Conservation (phyloP, 768 basidiomycete genomes). For the Termitomyces eurrhizus region DNA sequence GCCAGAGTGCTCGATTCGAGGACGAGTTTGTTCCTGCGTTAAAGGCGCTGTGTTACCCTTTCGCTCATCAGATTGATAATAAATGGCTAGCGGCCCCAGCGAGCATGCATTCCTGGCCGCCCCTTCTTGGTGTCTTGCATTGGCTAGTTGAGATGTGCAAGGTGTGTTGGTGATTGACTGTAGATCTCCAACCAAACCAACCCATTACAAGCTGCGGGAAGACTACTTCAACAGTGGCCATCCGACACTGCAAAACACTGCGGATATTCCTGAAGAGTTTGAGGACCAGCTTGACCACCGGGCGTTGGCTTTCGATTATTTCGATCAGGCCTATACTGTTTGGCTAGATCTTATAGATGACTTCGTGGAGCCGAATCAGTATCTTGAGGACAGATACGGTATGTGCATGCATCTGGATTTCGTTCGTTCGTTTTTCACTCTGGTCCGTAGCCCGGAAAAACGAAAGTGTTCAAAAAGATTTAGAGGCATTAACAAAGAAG, state of each 20-base stretch:
- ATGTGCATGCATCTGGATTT: slow-evolving; percentile 14
- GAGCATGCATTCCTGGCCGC: slow-evolving; percentile 90
- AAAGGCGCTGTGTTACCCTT: slow-evolving; percentile 79
- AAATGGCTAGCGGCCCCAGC: slow-evolving; percentile 89
- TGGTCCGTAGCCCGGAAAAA: slow-evolving; percentile 58
- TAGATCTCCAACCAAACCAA: slow-evolving; percentile 21
- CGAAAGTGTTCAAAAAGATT: slow-evolving; percentile 57
- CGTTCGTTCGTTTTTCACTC: slow-evolving; percentile 3
- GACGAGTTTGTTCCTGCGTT: slow-evolving; percentile 81
- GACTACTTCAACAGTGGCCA: slow-evolving; percentile 60
- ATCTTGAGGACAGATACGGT: slow-evolving; percentile 79
- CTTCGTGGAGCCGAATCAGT: slow-evolving; percentile 65
- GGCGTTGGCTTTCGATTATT: slow-evolving; percentile 76
- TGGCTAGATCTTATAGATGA: slow-evolving; percentile 69
- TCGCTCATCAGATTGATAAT: slow-evolving; percentile 69
- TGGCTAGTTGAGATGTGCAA: slow-evolving; percentile 89
- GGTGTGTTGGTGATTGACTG: slow-evolving; percentile 40
- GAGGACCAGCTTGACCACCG: slow-evolving; percentile 70
- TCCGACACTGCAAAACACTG: slow-evolving; percentile 61
- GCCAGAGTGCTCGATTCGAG: slow-evolving; percentile 52
- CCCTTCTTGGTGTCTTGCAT: slow-evolving; percentile 81
- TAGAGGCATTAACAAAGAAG: slow-evolving; percentile 53
- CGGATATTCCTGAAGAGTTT: slow-evolving; percentile 68
- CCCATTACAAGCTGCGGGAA: slow-evolving; percentile 29
- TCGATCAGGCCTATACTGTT: slow-evolving; percentile 57